Evolutionary conservation across 352 stramenopile species (phyloP).

Genomic region (Phytopythium montanum): DNA sequence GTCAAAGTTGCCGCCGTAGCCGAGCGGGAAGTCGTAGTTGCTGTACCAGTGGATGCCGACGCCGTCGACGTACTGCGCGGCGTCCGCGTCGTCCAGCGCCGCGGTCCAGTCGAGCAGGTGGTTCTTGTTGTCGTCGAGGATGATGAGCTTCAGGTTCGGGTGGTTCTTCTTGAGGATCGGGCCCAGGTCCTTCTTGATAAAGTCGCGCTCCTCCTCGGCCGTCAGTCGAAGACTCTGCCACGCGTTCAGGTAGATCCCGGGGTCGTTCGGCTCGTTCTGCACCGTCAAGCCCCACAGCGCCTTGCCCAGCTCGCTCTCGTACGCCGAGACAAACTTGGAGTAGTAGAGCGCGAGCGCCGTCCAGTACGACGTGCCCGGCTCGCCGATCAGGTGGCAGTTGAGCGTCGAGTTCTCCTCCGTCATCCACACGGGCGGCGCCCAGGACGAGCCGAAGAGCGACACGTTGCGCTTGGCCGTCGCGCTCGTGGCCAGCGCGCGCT

Average conservation of each 20-base stretch:
- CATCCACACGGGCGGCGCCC: slow-evolving; percentile 80
- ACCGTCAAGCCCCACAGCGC: slow-evolving; percentile 67
- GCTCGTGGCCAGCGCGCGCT: slow-evolving; percentile 27
- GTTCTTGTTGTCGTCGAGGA: slow-evolving; percentile 76
- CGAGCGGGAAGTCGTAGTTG: slow-evolving; percentile 30
- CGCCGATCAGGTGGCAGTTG: slow-evolving; percentile 41
- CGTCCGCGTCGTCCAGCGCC: slow-evolving; percentile 29
- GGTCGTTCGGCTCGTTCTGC: slow-evolving; percentile 71
- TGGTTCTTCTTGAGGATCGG: slow-evolving; percentile 54
- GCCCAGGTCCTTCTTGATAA: slow-evolving; percentile 69
- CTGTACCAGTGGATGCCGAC: slow-evolving; percentile 85
- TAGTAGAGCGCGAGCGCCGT: slow-evolving; percentile 72
- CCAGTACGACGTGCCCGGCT: slow-evolving; percentile 39
- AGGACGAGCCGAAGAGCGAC: slow-evolving; percentile 65
- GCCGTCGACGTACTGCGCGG: slow-evolving; percentile 63
- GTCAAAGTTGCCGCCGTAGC: slow-evolving; percentile 27
- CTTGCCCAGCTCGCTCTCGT: slow-evolving; percentile 42
- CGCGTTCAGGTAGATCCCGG: slow-evolving; percentile 18
- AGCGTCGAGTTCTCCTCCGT: slow-evolving; percentile 50
- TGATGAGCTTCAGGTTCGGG: slow-evolving; percentile 71
- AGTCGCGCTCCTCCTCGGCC: slow-evolving; percentile 32
- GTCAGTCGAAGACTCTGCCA: slow-evolving; percentile 53
- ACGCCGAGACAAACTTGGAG: slow-evolving; percentile 74
- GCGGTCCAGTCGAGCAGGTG: slow-evolving; percentile 31
- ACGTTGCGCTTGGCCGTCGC: slow-evolving; percentile 20